phyloP scores from a whole-genome alignment of 2,329 filamentous ascomycete species.

The Exophiala aquamarina region DNA sequence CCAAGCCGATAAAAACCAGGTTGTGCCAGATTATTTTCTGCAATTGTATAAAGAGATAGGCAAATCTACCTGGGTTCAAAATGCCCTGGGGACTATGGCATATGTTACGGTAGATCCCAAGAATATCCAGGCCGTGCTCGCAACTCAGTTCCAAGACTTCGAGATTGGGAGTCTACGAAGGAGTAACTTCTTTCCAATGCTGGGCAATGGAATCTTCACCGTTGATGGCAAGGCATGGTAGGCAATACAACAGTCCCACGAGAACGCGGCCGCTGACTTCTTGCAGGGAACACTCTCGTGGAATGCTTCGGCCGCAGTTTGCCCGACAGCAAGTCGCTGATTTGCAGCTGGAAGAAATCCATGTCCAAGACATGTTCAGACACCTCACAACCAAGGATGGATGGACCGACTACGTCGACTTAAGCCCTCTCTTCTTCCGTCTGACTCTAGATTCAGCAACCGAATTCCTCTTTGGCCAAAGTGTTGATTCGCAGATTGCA shows the following conservation, averaged over 20 bases:
- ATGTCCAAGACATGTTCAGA: slow-evolving; percentile 71
- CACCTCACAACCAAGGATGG: slow-evolving; percentile 59
- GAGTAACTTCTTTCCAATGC: slow-evolving; percentile 61
- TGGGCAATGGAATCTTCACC: slow-evolving; percentile 56
- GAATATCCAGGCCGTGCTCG: slow-evolving; percentile 82
- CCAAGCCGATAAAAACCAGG: slow-evolving; percentile 20
- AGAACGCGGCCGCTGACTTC: neutral
- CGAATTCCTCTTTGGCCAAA: slow-evolving; percentile 78
- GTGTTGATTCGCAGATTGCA: slow-evolving; percentile 59
- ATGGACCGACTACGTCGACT: slow-evolving; percentile 53
- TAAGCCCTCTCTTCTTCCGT: slow-evolving; percentile 50
- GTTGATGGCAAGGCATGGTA: slow-evolving; percentile 74
- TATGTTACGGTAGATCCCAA: slow-evolving; percentile 37
- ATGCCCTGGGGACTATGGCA: slow-evolving; percentile 16
- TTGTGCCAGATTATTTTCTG: slow-evolving; percentile 22
- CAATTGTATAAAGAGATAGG: slow-evolving; percentile 14
- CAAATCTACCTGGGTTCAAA: slow-evolving; percentile 21
- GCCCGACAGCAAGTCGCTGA: slow-evolving; percentile 81
- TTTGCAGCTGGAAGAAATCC: slow-evolving; percentile 75
- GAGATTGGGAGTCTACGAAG: slow-evolving; percentile 76
- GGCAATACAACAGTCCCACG: neutral
- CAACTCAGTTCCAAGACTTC: slow-evolving; percentile 79
- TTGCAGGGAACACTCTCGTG: slow-evolving; percentile 54
- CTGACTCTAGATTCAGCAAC: slow-evolving; percentile 79
- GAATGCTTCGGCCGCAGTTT: slow-evolving; percentile 83